phyloP scores from a whole-genome alignment of 768 basidiomycete genomes.

The Pulveroboletus sp. region DNA sequence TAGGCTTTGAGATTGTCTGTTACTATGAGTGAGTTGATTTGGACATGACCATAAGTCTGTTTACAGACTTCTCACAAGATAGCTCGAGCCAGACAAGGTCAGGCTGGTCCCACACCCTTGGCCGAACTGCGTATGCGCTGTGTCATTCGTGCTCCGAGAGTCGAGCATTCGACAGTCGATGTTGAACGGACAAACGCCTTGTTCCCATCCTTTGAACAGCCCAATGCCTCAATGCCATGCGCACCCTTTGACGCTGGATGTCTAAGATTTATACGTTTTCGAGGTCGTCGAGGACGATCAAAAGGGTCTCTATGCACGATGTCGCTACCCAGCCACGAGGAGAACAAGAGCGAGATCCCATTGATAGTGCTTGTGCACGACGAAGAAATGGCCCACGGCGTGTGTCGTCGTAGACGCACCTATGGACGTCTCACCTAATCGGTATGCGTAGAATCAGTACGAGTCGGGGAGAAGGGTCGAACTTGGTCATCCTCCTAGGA shows the following conservation, averaged over 20 bases:
- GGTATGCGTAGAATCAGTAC: conserved; percentile 7
- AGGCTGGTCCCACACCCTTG: conserved; percentile 30
- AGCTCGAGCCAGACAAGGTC: conserved; percentile 28
- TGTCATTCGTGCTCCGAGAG: conserved; percentile 35
- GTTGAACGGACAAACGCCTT: conserved; percentile 40
- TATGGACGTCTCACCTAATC: neutral
- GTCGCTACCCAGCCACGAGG: conserved; percentile 23
- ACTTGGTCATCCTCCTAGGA: conserved; percentile 7
- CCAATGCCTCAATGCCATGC: neutral
- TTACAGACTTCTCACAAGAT: conserved; percentile 27
- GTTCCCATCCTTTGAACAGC: conserved; percentile 19
- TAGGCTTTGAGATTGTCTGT: no score
- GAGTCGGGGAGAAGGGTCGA: neutral
- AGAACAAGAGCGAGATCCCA: conserved; percentile 25
- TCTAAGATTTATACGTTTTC: conserved; percentile 16
- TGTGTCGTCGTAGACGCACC: conserved; percentile 6
- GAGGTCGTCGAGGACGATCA: conserved; percentile 11
- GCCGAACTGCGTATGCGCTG: conserved; percentile 28
- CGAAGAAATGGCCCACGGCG: conserved; percentile 34
- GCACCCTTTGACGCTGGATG: neutral
- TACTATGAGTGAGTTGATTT: neutral
- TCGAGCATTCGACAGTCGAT: conserved; percentile 36
- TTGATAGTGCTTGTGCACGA: conserved; percentile 46
- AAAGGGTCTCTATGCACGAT: conserved; percentile 9
- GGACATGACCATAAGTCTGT: neutral